Evolutionary conservation across 305 asterid species (phyloP).

Genomic region (Solanum hybrid): DNA sequence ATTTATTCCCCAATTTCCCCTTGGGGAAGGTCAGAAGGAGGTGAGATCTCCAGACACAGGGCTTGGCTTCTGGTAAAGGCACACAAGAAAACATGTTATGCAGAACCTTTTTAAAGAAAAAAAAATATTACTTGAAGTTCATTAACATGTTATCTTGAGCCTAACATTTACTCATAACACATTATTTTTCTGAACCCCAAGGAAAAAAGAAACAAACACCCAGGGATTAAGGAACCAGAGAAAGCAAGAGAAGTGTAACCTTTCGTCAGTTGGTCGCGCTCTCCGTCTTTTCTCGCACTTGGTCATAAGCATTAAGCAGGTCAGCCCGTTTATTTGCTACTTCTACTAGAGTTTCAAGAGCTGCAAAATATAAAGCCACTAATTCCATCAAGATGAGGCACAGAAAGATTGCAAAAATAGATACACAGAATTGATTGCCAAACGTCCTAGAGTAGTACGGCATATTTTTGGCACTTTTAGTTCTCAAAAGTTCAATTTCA

Average conservation of each 20-base stretch:
- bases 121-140: neutral
- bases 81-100: neutral
- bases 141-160: neutral
- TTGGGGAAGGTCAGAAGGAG: neutral
- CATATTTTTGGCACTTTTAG: neutral
- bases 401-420: neutral
- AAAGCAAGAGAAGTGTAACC: neutral
- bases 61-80: neutral
- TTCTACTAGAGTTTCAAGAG: constrained; percentile 59
- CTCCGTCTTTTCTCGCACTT: constrained; percentile 37
- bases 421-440: neutral
- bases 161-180: neutral
- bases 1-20: neutral
- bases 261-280: neutral
- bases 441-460: neutral
- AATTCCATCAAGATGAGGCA: neutral
- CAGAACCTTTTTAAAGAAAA: no score
- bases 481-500: neutral
- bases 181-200: neutral
- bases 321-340: constrained; percentile 57
- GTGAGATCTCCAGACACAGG: neutral
- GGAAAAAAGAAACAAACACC: neutral
- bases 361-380: constrained; percentile 26
- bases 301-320: constrained; percentile 44
- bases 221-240: neutral